Conservation (phyloP, 2,329 filamentous ascomycete species). For the Cryphonectria japonica region DNA sequence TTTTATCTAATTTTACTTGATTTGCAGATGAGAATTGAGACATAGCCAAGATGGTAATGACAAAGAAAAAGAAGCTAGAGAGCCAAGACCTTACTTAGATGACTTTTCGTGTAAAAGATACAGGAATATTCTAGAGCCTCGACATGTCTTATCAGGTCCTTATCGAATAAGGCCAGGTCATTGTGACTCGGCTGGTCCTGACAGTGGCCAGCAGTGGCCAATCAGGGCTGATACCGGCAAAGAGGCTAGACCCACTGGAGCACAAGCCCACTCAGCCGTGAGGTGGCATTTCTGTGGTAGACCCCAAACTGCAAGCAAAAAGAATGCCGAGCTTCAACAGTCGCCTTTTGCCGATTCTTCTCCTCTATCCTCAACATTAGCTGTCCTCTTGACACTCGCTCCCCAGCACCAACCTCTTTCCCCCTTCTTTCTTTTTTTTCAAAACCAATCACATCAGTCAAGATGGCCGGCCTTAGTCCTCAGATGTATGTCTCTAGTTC, state of each 20-base stretch:
- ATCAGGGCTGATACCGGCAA: not conserved
- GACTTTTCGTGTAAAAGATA: not conserved
- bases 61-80: not conserved
- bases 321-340: slow-evolving; percentile 9
- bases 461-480: slow-evolving; percentile 65
- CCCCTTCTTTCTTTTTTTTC: not conserved
- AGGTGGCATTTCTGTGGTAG: slow-evolving; percentile 25
- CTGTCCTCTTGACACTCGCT: not conserved
- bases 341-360: slow-evolving; percentile 3
- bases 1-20: not conserved
- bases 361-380: not conserved
- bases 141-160: not conserved
- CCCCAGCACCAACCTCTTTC: not conserved
- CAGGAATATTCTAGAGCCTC: not conserved
- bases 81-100: not conserved
- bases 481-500: slow-evolving; percentile 58
- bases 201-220: not conserved
- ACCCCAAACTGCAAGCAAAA: not conserved
- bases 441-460: slow-evolving; percentile 35
- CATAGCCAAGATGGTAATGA: not conserved
- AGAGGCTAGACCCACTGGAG: not conserved
- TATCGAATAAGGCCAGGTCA: not conserved
- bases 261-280: slow-evolving; percentile 15
- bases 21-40: not conserved
- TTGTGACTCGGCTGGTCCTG: not conserved